Evolutionary conservation across 192 early-diverging fungal species (phyloP), one percentile per base, ranked within the genome.

Genomic region (Podila verticillata): DNA sequence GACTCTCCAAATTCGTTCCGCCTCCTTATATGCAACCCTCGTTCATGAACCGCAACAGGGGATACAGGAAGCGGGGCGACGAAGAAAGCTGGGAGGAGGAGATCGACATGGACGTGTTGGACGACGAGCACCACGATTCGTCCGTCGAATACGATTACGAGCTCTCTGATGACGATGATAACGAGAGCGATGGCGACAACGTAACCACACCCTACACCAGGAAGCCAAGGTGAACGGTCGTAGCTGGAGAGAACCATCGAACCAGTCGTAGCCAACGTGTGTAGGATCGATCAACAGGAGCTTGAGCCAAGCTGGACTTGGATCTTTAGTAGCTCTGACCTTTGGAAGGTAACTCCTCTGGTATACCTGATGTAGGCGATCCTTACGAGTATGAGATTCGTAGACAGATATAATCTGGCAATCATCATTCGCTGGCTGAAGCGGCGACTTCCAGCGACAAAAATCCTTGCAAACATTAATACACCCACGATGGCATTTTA

Each of bases 111-210:
- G 70, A 80, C 65, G 77, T 80, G 1, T 35, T 80, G 32, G 70
- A 22, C 4, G 77, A 80, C 22, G 77, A 80, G 35, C 70, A 72
- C 0, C 77, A 80, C 22, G 77, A 80, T 31, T 80, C 77, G 30
- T 80, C 77, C 31, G 77, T 80, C 13, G 77, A 80, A 39, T 80
- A 80, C 7, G 77, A 80, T n/a, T 80, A 80, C 64, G 77, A 80
- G 3, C 48, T 80, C 19, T 80, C 77, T 7, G 77, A 80, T 1
- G 77, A 80, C 24, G 77, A 80, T 1, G 30, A n/a, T 2, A 77
- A 44, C 13, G 51, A 54, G 13, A 54, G 69, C 47, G 69, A 79
- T 36, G 26, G 66, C 48, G 75, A 79, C n/a, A 61, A n/a, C 3
- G 63, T 61, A 29, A 49, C 30, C n/a, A 36, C 63, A 19, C 62